phyloP scores from a whole-genome alignment of 2,329 filamentous ascomycete species.

The Zasmidium cellare region DNA sequence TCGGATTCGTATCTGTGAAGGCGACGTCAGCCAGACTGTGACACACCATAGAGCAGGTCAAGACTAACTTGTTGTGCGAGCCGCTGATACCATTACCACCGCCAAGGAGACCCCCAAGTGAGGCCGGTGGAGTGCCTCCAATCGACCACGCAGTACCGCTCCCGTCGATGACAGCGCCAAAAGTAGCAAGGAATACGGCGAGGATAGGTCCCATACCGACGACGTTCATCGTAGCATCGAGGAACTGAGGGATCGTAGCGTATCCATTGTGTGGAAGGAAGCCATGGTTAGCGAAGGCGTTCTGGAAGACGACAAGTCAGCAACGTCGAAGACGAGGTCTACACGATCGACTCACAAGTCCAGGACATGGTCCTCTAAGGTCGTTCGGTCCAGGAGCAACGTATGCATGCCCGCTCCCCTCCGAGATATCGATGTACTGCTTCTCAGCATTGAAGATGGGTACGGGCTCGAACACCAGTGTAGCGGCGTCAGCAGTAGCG shows the following conservation, averaged over 20 bases:
- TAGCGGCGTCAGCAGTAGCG: conserved; percentile 17
- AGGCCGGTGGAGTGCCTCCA: conserved; percentile 26
- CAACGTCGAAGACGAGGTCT: no score
- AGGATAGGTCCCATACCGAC: conserved; percentile 38
- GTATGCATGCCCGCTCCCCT: conserved; percentile 27
- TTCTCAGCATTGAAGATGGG: conserved; percentile 29
- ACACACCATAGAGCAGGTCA: background rate
- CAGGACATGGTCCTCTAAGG: conserved; percentile 22
- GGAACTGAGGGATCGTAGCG: conserved; percentile 32
- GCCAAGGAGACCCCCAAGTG: conserved; percentile 10
- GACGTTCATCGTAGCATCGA: conserved; percentile 30
- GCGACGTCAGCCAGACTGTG: background rate
- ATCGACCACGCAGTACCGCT: conserved; percentile 33
- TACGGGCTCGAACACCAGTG: conserved; percentile 21
- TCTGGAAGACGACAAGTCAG: conserved; percentile 12
- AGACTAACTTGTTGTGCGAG: conserved; percentile 25
- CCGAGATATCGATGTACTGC: conserved; percentile 28
- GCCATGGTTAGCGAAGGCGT: conserved; percentile 32
- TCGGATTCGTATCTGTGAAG: conserved; percentile 9
- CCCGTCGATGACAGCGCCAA: conserved; percentile 35
- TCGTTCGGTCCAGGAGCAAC: conserved; percentile 28
- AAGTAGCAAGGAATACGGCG: conserved; percentile 33
- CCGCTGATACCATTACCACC: conserved; percentile 22
- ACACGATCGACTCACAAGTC: background rate
- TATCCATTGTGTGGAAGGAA: conserved; percentile 35